phyloP scores from a whole-genome alignment of 2,329 filamentous ascomycete species.

The Fusarium kyushuense region DNA sequence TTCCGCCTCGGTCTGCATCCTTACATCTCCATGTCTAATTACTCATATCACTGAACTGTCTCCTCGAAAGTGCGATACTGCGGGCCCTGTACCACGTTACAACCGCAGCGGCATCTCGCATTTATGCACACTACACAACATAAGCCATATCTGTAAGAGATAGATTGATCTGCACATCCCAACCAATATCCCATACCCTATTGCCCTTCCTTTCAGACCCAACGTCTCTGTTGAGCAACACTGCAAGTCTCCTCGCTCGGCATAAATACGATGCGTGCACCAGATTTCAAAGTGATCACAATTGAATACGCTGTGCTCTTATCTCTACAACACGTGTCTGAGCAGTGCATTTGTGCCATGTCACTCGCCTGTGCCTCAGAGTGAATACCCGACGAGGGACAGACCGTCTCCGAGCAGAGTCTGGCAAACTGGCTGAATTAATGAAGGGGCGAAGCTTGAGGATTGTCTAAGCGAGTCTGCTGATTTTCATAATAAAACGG shows the following conservation, averaged over 20 bases:
- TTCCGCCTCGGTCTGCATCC: not conserved
- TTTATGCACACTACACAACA: conserved; percentile 31
- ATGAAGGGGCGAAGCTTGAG: conserved; percentile 23
- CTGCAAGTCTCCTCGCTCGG: conserved; percentile 9
- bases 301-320: conserved; percentile 22
- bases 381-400: conserved; percentile 36
- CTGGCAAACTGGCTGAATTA: conserved; percentile 28
- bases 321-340: conserved; percentile 41
- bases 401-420: conserved; percentile 22
- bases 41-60: conserved; percentile 4
- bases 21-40: conserved; percentile 13
- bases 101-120: conserved; percentile 44
- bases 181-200: not conserved
- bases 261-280: conserved; percentile 8
- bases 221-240: conserved; percentile 1
- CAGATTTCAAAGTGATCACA: conserved; percentile 17
- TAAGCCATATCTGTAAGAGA: conserved; percentile 29
- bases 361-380: conserved; percentile 35
- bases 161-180: conserved; percentile 24
- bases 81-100: conserved; percentile 37
- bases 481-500: conserved; percentile 28
- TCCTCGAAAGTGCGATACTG: conserved; percentile 23
- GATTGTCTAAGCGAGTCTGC: conserved; percentile 42
- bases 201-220: not conserved
- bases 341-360: conserved; percentile 22